Percentiles rank a stretch among this genome's conserved stretches.
These are phyloP conservation scores for Gaeumannomyces sp. DNA, from an alignment of 2,329 filamentous ascomycete genomes.

Conservation along the genomic window DNA sequence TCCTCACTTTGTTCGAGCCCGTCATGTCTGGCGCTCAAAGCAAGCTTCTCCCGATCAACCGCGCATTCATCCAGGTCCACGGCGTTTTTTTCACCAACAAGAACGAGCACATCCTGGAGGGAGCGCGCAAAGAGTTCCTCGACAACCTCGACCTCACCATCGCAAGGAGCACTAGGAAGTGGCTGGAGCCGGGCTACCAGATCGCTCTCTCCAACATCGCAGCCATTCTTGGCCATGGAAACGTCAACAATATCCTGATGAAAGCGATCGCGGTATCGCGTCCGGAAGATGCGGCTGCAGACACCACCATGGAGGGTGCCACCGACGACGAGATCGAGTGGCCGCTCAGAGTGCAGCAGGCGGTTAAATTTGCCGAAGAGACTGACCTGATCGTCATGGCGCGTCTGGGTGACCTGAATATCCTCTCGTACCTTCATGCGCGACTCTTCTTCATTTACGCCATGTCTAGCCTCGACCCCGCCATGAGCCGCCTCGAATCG, in stretches of 20 bases:
- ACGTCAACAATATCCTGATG: slow-evolving; percentile 40
- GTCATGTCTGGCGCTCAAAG: slow-evolving; percentile 28
- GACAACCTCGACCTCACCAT: slow-evolving; percentile 52
- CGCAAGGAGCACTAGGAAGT: slow-evolving; percentile 39
- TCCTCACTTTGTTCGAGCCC: slow-evolving; percentile 63
- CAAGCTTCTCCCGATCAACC: slow-evolving; percentile 42
- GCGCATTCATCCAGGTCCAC: slow-evolving; percentile 57
- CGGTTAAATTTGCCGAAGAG: slow-evolving; percentile 30
- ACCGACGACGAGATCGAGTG: slow-evolving; percentile 1
- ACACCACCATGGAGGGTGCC: slow-evolving; percentile 14
- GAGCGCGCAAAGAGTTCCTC: slow-evolving; percentile 43
- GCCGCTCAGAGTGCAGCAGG: background rate
- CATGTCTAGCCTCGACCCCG: slow-evolving; percentile 33
- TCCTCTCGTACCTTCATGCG: slow-evolving; percentile 57
- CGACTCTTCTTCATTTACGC: slow-evolving; percentile 52
- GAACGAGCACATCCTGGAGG: slow-evolving; percentile 37
- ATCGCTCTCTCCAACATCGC: slow-evolving; percentile 52
- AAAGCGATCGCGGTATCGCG: slow-evolving; percentile 24
- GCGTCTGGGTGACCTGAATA: slow-evolving; percentile 50
- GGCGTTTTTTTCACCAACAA: slow-evolving; percentile 56
- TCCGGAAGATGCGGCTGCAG: slow-evolving; percentile 14
- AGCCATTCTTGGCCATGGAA: slow-evolving; percentile 47
- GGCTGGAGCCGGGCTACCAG: slow-evolving; percentile 48
- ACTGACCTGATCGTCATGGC: slow-evolving; percentile 42
- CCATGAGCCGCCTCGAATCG: slow-evolving; percentile 37